phyloP scores from a whole-genome alignment of 2,329 filamentous ascomycete species.

The Fonsecaea erecta region DNA sequence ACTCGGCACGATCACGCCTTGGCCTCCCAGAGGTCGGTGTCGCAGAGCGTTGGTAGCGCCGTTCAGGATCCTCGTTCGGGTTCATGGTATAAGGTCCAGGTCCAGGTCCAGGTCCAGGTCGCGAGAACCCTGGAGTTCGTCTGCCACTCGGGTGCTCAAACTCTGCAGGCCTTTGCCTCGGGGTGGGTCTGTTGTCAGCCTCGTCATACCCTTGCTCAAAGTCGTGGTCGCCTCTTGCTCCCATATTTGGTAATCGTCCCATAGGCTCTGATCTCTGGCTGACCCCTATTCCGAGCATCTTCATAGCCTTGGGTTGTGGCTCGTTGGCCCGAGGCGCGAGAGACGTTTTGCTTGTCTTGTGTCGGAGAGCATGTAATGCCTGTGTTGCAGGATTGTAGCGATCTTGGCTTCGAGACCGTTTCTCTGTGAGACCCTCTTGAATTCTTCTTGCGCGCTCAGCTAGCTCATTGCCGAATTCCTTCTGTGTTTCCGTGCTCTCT shows the following conservation, averaged over 20 bases:
- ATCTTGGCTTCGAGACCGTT: constrained; percentile 49
- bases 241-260: constrained; percentile 20
- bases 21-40: constrained; percentile 34
- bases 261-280: constrained; percentile 12
- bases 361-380: constrained; percentile 52
- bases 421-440: constrained; percentile 54
- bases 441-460: constrained; percentile 54
- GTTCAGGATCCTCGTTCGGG: constrained; percentile 27
- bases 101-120: constrained; percentile 3
- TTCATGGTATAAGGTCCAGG: constrained; percentile 4
- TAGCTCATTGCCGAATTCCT: constrained; percentile 55
- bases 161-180: constrained; percentile 23
- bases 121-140: constrained; percentile 21
- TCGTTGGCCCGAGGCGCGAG: constrained; percentile 41
- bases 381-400: constrained; percentile 43
- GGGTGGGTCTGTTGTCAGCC: constrained; percentile 9
- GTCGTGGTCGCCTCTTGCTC: constrained; percentile 12
- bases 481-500: constrained; percentile 55
- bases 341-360: constrained; percentile 46
- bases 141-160: constrained; percentile 22
- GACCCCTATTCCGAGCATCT: constrained; percentile 47
- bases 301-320: constrained; percentile 45
- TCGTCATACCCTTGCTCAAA: constrained; percentile 25
- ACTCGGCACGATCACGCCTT: constrained; percentile 59
- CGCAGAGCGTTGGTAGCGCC: constrained; percentile 37